Percentiles rank a stretch among this genome's conserved stretches.
Conservation (phyloP, 176 grass and related monocot species). For the Melocanna baccifera region DNA sequence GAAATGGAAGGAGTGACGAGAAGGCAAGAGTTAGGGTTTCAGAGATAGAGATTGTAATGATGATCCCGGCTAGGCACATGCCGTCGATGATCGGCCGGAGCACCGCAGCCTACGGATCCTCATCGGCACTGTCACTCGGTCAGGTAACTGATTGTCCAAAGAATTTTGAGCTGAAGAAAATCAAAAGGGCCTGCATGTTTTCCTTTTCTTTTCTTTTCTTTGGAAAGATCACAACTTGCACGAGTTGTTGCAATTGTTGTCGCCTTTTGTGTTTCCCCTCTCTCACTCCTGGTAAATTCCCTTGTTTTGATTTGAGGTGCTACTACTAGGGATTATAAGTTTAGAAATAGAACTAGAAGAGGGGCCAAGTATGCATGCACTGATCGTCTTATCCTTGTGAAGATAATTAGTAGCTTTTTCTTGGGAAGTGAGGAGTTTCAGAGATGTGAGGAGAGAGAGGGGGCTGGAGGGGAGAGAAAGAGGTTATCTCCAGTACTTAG, state of each 20-base stretch:
- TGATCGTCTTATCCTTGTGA: neutral
- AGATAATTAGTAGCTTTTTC: neutral
- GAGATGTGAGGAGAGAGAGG: neutral
- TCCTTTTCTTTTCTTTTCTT: neutral
- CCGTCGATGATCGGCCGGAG: slow-evolving; percentile 79
- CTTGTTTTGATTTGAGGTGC: neutral
- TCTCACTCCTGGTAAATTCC: neutral
- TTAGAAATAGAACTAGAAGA: neutral
- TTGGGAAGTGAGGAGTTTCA: slow-evolving; percentile 23
- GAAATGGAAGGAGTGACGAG: slow-evolving; percentile 37
- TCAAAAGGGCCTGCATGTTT: neutral
- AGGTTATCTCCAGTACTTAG: neutral
- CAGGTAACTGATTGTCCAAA: slow-evolving; percentile 52
- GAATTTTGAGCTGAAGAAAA: neutral
- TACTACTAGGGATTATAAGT: neutral
- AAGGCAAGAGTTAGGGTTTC: slow-evolving; percentile 54
- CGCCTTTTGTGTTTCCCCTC: neutral
- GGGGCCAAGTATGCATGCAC: neutral
- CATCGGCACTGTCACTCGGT: slow-evolving; percentile 76
- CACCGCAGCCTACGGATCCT: slow-evolving; percentile 64
- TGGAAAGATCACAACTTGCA: neutral
- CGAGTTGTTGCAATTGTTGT: neutral
- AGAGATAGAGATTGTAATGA: slow-evolving; percentile 61
- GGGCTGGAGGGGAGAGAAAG: neutral
- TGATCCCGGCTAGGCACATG: slow-evolving; percentile 83